A percentile compares a stretch with the other conserved stretches of the same genome.
Evolutionary conservation across 345 rosid genomes (phyloP).

Genomic region (Citrus medica): DNA sequence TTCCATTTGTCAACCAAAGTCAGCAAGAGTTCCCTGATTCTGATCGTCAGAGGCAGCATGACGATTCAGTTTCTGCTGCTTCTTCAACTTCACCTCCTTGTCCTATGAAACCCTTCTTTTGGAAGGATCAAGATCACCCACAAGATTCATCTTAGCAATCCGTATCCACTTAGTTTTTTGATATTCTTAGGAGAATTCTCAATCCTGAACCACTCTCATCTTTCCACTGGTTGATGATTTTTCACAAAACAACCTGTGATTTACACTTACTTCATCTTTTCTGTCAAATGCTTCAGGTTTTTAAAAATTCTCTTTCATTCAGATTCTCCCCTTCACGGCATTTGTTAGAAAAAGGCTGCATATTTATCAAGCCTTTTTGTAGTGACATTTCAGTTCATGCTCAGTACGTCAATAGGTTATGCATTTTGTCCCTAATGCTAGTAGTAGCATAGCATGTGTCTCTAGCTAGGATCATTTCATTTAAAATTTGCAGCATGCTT

Average conservation of each 20-base stretch:
- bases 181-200: slow-evolving; percentile 11
- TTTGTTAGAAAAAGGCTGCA: slow-evolving; percentile 31
- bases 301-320: not conserved
- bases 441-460: not conserved
- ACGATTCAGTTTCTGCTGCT: slow-evolving; percentile 28
- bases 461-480: not conserved
- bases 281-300: not conserved
- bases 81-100: slow-evolving; percentile 41
- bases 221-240: slow-evolving; percentile 38
- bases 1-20: slow-evolving; percentile 39
- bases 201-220: not conserved
- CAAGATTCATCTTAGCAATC: slow-evolving; percentile 6
- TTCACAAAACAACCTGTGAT: slow-evolving; percentile 36
- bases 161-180: slow-evolving; percentile 17
- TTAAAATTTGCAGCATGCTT: not conserved
- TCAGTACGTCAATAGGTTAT: not conserved
- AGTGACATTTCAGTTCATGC: slow-evolving; percentile 1
- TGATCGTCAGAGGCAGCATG: slow-evolving; percentile 29
- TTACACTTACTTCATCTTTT: not conserved
- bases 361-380: slow-evolving; percentile 46
- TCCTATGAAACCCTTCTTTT: slow-evolving; percentile 64
- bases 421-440: slow-evolving; percentile 8
- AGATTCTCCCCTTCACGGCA: slow-evolving; percentile 9
- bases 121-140: slow-evolving; percentile 47
- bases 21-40: slow-evolving; percentile 33